Percentiles rank a stretch among this genome's conserved stretches.
Conservation (phyloP, 2,329 filamentous ascomycete species). For the Pseudogymnoascus sp. region DNA sequence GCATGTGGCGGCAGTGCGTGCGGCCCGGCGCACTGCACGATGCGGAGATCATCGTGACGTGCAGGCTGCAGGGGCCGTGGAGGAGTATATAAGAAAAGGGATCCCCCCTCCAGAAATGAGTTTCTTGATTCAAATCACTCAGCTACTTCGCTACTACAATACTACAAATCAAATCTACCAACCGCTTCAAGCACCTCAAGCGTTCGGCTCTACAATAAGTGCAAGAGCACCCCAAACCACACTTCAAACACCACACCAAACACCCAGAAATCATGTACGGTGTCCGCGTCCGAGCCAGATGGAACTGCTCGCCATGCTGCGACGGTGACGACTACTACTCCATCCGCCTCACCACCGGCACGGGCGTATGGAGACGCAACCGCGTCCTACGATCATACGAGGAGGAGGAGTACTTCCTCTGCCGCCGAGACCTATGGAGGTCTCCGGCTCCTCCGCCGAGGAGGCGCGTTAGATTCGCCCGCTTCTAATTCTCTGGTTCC, state of each 20-base stretch:
- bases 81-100: background rate
- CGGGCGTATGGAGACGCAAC: background rate
- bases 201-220: background rate
- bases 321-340: background rate
- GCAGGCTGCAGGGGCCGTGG: background rate
- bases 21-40: constrained; percentile 7
- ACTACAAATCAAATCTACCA: background rate
- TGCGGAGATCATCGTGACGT: background rate
- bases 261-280: background rate
- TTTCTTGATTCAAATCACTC: background rate
- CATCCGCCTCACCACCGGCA: background rate
- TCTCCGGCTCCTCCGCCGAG: background rate
- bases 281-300: background rate
- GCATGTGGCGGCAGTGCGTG: background rate
- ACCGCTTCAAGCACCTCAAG: background rate
- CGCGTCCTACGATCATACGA: background rate
- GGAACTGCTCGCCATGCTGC: background rate
- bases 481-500: background rate
- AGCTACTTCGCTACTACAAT: background rate
- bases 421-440: background rate
- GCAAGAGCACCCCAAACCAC: background rate
- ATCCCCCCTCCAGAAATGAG: background rate
- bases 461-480: background rate
- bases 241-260: background rate
- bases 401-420: background rate